Evolutionary conservation across 148 eudicot genomes (phyloP).

Genomic region (Suaeda aralocaspica): DNA sequence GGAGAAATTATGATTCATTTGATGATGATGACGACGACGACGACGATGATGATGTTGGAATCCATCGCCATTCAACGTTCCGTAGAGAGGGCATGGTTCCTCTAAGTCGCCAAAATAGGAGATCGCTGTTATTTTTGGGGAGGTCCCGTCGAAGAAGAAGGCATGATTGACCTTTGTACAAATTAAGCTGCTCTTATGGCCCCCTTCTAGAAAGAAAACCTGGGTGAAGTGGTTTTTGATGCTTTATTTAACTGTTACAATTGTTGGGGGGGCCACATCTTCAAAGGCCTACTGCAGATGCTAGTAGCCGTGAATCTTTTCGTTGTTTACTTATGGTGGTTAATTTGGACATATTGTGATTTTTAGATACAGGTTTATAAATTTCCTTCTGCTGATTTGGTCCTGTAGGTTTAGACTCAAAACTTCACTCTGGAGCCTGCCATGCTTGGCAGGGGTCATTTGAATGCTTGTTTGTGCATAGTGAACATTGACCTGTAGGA

Average conservation of each 20-base stretch:
- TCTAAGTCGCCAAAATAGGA: conserved; percentile 29
- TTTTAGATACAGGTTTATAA: conserved; percentile 20
- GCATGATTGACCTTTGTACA: conserved; percentile 18
- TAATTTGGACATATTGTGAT: conserved; percentile 19
- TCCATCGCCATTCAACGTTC: conserved; percentile 17
- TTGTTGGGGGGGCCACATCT: conserved; percentile 21
- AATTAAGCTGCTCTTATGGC: not conserved
- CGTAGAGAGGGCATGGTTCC: conserved; percentile 30
- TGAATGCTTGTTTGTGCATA: conserved; percentile 32
- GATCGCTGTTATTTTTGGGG: conserved; percentile 29
- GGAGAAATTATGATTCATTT: conserved; percentile 32
- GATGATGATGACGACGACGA: conserved; percentile 27
- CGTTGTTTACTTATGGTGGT: conserved; percentile 19
- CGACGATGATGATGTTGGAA: conserved; percentile 17
- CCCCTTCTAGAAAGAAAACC: conserved; percentile 4
- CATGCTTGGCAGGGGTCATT: conserved; percentile 23
- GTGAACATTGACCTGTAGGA: conserved; percentile 30
- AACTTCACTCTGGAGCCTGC: conserved; percentile 8
- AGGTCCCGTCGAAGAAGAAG: conserved; percentile 39
- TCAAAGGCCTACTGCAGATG: conserved; percentile 10
- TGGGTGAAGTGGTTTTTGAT: conserved; percentile 5
- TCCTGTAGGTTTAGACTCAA: conserved; percentile 18
- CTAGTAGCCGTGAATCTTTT: conserved; percentile 11
- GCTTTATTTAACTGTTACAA: conserved; percentile 8
- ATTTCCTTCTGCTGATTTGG: conserved; percentile 19